Evolutionary conservation across 176 grass and related monocot species (phyloP), one percentile per base, ranked within the genome.

Genomic region (Melocanna baccifera): DNA sequence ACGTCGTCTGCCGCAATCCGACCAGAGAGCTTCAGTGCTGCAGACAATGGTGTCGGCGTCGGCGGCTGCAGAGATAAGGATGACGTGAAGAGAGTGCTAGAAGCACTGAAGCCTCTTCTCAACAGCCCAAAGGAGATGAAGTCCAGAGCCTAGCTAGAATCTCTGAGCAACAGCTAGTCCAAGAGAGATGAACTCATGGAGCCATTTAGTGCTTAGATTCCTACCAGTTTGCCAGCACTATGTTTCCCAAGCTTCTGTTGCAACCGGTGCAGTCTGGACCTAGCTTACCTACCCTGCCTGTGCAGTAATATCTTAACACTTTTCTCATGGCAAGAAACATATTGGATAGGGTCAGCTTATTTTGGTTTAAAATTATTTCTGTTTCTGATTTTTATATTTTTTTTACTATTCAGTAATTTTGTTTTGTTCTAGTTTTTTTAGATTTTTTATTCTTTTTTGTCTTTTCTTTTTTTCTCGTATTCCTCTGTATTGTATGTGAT

Each of bases 111-210:
- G 7, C 61, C 78, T 7, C 52, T 36, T 4, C 30, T 59, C 20
- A 12, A 25, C 45, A 14, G 56, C 11, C 13, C 71, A 0, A 71
- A 39, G 43, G 77, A 85, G 52, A 85, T 64, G 32, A 84, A 39
- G 81, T 84, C 74, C 59, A 85, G 42, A 80, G 32, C 67, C 37
- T 86, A 70, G 15, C 46, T 52, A 51, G 9, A 52, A 73, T 6
- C 56, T 46, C 14, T 23, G 32, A 67, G 32, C 2, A 25, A 58
- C 46, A 20, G 45, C 71, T 73, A 9, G 9, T 51, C 43, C 15
- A 30, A 48, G 26, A 32, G 26, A 82, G 67, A 72, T 12, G n/a
- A 52, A 45, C 37, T 19, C 19, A 69, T 46, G 39, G 12, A 50
- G 73, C 36, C 10, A 9, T 41, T 30, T 14, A 4, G 20, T 59